These are phyloP conservation scores for Scenedesmus sp. DNA, from an alignment of 163 green algal species.

Conservation along the genomic window DNA sequence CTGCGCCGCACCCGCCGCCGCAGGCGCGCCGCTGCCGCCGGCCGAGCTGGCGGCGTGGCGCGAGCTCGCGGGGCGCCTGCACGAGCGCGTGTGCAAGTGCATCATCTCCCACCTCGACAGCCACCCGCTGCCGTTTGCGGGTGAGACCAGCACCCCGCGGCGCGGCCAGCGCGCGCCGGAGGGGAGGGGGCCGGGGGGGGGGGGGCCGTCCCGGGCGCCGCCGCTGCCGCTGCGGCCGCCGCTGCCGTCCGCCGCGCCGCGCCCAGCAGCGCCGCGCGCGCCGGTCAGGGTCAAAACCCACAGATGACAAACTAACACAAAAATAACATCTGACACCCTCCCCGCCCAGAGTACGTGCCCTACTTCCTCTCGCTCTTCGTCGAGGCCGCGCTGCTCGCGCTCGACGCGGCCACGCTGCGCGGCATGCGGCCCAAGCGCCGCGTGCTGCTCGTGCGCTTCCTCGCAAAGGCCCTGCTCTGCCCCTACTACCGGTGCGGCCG, in stretches of 20 bases:
- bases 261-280: too few relatives aligned
- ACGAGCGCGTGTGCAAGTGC: slow-evolving; percentile 48
- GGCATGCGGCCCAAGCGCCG: slow-evolving; percentile 54
- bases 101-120: slow-evolving; percentile 59
- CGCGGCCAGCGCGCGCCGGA: neutral
- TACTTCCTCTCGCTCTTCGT: slow-evolving; percentile 62
- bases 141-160: neutral
- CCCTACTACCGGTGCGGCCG: slow-evolving; percentile 64
- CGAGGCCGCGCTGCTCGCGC: slow-evolving; percentile 47
- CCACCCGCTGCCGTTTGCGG: slow-evolving; percentile 55
- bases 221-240: neutral
- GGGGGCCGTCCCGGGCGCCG: neutral
- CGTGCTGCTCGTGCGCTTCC: slow-evolving; percentile 61
- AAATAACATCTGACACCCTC: too few relatives aligned
- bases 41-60: slow-evolving; percentile 33
- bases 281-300: too few relatives aligned
- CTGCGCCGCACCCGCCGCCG: neutral
- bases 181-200: neutral
- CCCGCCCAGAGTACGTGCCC: slow-evolving; percentile 56
- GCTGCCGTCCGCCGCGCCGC: too few relatives aligned
- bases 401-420: slow-evolving; percentile 48
- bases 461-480: slow-evolving; percentile 66
- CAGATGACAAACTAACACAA: too few relatives aligned
- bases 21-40: slow-evolving; percentile 14
- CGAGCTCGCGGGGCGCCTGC: slow-evolving; percentile 51